Percentiles rank a stretch among this genome's conserved stretches.
Evolutionary conservation across 352 stramenopile species (phyloP).

Genomic region (Phytophthora capsici): DNA sequence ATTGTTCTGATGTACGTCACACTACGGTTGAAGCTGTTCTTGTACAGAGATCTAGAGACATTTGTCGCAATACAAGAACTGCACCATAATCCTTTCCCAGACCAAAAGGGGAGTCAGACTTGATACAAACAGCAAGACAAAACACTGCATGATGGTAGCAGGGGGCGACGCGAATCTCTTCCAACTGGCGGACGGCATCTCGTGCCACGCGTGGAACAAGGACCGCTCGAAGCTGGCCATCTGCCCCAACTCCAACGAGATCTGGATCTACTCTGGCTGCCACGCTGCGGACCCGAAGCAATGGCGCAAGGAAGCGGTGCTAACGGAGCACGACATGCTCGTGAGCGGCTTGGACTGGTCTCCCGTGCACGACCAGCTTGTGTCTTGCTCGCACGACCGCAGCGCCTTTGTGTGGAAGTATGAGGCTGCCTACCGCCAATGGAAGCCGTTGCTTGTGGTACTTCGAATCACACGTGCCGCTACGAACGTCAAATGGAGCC

Average conservation of each 20-base stretch:
- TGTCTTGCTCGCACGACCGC: slow-evolving; percentile 95
- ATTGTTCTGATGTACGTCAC: slow-evolving; percentile 1
- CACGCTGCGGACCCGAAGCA: slow-evolving; percentile 74
- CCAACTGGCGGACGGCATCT: slow-evolving; percentile 85
- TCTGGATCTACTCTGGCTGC: slow-evolving; percentile 92
- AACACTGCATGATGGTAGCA: slow-evolving; percentile 20
- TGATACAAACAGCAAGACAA: slow-evolving; percentile 32
- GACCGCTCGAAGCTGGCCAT: slow-evolving; percentile 90
- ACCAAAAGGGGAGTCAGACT: slow-evolving; percentile 34
- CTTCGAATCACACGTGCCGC: slow-evolving; percentile 92
- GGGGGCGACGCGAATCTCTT: slow-evolving; percentile 67
- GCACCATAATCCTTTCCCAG: slow-evolving; percentile 15
- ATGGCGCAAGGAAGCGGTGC: slow-evolving; percentile 87
- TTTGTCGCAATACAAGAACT: slow-evolving; percentile 24
- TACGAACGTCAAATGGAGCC: slow-evolving; percentile 94
- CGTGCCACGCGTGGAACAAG: slow-evolving; percentile 93
- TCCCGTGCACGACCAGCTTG: slow-evolving; percentile 92
- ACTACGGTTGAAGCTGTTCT: slow-evolving; percentile 46
- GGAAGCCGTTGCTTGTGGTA: slow-evolving; percentile 93
- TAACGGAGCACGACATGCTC: slow-evolving; percentile 94
- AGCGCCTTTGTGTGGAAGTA: slow-evolving; percentile 96
- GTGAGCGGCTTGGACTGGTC: slow-evolving; percentile 94
- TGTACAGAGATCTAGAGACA: slow-evolving; percentile 41
- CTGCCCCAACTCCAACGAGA: slow-evolving; percentile 93
- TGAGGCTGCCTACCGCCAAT: slow-evolving; percentile 82